Conservation (phyloP, 345 rosid species). For the Bruguiera parviflora region DNA sequence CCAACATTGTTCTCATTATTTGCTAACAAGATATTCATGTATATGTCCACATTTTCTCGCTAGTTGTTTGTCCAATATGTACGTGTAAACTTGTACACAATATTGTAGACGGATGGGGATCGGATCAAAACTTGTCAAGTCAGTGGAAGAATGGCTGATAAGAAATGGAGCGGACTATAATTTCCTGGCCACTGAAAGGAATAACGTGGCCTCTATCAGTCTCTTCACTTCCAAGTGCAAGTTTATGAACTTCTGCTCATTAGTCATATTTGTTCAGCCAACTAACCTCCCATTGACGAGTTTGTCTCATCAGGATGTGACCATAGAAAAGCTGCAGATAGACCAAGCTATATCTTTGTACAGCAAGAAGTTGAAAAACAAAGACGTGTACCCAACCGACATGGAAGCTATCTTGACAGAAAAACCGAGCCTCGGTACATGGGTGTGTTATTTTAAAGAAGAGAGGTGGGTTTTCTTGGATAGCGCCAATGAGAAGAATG, state of each 20-base stretch:
- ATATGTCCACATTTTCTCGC: background rate
- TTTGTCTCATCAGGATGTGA: constrained; percentile 23
- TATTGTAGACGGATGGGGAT: constrained; percentile 51
- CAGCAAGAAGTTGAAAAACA: constrained; percentile 35
- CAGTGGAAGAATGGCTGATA: constrained; percentile 51
- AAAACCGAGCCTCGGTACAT: constrained; percentile 48
- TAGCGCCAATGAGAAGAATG: constrained; percentile 3
- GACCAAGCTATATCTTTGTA: constrained; percentile 48
- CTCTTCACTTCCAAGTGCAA: constrained; percentile 45
- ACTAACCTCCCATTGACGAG: constrained; percentile 11
- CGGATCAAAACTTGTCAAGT: constrained; percentile 45
- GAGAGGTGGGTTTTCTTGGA: constrained; percentile 26
- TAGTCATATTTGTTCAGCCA: constrained; percentile 39
- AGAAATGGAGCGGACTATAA: constrained; percentile 43
- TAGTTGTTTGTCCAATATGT: background rate
- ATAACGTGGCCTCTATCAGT: constrained; percentile 45
- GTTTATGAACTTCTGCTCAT: constrained; percentile 15
- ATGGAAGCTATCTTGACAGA: constrained; percentile 44
- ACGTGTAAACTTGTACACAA: background rate
- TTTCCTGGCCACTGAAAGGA: constrained; percentile 46
- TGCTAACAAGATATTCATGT: too few species aligned
- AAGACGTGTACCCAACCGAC: constrained; percentile 44
- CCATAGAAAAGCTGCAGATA: constrained; percentile 38
- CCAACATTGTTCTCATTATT: too few species aligned
- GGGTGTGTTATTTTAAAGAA: constrained; percentile 48